Evolutionary conservation across 192 early-diverging fungal genomes (phyloP).

Genomic region (Coemansia sp.): DNA sequence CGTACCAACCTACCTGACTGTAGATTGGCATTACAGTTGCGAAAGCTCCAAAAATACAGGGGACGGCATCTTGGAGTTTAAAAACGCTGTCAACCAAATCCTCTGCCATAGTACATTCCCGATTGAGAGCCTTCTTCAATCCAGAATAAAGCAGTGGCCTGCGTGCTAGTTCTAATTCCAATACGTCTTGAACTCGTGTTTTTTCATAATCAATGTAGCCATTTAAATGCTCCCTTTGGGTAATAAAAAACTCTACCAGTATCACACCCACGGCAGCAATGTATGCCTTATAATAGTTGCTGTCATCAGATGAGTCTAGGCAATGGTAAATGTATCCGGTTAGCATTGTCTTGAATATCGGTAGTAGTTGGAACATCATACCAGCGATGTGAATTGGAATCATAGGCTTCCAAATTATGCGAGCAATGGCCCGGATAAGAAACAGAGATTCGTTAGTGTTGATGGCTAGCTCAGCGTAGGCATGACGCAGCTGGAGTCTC

Average conservation of each 20-base stretch:
- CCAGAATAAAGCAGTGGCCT: background rate
- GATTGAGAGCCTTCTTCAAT: background rate
- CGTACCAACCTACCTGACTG: background rate
- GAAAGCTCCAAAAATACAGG: background rate
- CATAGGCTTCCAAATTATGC: conserved; percentile 40
- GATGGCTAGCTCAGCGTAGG: conserved; percentile 20
- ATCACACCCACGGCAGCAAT: background rate
- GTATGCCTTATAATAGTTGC: conserved; percentile 11
- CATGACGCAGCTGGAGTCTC: conserved; percentile 6
- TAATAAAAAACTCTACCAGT: background rate
- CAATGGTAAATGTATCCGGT: conserved; percentile 19
- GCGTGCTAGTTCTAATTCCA: background rate
- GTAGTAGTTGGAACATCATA: background rate
- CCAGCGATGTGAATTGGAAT: conserved; percentile 21
- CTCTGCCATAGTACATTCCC: background rate
- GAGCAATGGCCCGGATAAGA: conserved; percentile 25
- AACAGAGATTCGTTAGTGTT: conserved; percentile 29
- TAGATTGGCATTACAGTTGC: background rate
- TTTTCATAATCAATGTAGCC: background rate
- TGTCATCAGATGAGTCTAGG: conserved; percentile 16
- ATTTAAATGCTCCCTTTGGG: background rate
- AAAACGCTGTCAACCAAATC: background rate
- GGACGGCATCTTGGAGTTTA: background rate
- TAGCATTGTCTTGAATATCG: background rate
- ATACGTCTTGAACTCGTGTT: background rate